phyloP scores from a whole-genome alignment of 768 basidiomycete species.

The Termitomyces sp. region DNA sequence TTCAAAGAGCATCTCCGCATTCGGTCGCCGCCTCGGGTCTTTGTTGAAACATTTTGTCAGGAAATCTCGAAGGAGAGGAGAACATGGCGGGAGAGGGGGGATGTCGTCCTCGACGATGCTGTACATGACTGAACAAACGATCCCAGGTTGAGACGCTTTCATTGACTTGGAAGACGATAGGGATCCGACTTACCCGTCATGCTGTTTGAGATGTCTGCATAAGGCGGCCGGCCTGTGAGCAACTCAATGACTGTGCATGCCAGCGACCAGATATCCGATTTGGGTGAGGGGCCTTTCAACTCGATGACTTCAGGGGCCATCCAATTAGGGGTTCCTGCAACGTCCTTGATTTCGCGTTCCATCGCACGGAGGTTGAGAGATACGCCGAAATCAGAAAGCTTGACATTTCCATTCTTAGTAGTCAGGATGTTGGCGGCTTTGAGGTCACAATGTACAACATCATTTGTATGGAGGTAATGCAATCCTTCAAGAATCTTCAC shows the following conservation, averaged over 20 bases:
- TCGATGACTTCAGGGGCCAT: constrained; percentile 99
- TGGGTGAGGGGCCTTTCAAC: constrained; percentile 88
- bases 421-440: constrained; percentile 99
- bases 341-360: constrained; percentile 79
- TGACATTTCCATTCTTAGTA: constrained; percentile 96
- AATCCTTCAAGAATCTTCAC: constrained; percentile 96
- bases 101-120: constrained; percentile 91
- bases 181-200: constrained; percentile 69
- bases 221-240: constrained; percentile 89
- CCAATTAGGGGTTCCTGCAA: constrained; percentile 97
- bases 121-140: constrained; percentile 71
- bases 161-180: constrained; percentile 5
- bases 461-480: constrained; percentile 84
- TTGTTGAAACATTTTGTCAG: constrained; percentile 88
- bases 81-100: constrained; percentile 81
- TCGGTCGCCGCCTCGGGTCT: constrained; percentile 78
- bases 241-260: constrained; percentile 95
- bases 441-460: constrained; percentile 96
- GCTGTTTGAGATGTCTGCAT: constrained; percentile 82
- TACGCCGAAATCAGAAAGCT: constrained; percentile 96
- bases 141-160: background rate
- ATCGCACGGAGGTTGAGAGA: constrained; percentile 93
- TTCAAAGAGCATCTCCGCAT: constrained; percentile 80
- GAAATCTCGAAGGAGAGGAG: constrained; percentile 76
- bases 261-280: constrained; percentile 94